Conservation (phyloP, 2,329 filamentous ascomycete genomes). For the Clarireedia monteithiana region DNA sequence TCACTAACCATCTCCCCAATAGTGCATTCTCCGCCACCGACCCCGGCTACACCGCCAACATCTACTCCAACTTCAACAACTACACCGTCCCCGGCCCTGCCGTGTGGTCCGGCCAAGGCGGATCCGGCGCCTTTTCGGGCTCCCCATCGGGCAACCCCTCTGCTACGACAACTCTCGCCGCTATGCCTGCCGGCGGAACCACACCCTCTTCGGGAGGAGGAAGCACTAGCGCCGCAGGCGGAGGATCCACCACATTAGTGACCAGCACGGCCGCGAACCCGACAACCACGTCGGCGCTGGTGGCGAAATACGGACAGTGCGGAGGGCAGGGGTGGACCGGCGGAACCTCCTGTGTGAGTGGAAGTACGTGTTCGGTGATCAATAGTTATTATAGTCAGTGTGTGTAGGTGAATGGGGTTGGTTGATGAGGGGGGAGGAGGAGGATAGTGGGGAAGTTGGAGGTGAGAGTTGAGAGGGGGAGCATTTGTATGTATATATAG, state of each 20-base stretch:
- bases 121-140: background rate
- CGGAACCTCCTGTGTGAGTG: conserved; percentile 12
- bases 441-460: too few relatives aligned
- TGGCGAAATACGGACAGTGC: conserved; percentile 19
- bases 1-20: conserved; percentile 7
- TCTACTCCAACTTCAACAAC: conserved; percentile 24
- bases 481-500: too few relatives aligned
- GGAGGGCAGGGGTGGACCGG: conserved; percentile 20
- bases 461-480: too few relatives aligned
- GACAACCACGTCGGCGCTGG: background rate
- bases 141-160: background rate
- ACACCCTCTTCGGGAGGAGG: background rate
- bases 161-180: background rate
- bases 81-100: conserved; percentile 26
- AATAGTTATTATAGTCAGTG: conserved; percentile 20
- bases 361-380: conserved; percentile 14
- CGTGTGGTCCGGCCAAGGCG: conserved; percentile 19
- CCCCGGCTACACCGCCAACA: conserved; percentile 21
- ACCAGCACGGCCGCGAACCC: background rate
- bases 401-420: conserved; percentile 5
- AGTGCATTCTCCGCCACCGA: background rate
- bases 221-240: background rate
- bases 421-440: too few relatives aligned
- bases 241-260: background rate
- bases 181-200: background rate